Percentiles rank a stretch among this genome's conserved stretches.
These are phyloP conservation scores for Flueggea neowawraea DNA, from an alignment of 441 rosid genomes.

Conservation along the genomic window DNA sequence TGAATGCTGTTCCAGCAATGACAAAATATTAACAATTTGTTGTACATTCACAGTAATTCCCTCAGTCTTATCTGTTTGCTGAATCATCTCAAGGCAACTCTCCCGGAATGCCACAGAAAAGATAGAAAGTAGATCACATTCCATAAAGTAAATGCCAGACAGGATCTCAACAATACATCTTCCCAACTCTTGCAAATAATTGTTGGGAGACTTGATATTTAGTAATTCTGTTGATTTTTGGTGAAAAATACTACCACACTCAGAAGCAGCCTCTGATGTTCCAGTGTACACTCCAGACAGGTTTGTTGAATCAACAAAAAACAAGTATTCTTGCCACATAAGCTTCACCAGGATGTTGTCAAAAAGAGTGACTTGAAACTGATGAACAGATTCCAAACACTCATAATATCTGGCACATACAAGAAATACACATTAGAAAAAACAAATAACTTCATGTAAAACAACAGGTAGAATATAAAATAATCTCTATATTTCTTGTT, in stretches of 20 bases:
- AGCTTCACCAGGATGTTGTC: constrained; percentile 69
- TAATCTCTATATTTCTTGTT: not conserved
- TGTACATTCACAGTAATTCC: constrained; percentile 35
- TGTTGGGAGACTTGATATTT: constrained; percentile 30
- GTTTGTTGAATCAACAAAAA: constrained; percentile 25
- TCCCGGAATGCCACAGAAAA: constrained; percentile 60
- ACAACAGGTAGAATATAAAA: not conserved
- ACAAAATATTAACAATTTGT: constrained; percentile 56
- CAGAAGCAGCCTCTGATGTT: constrained; percentile 22
- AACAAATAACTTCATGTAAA: not conserved
- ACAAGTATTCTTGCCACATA: constrained; percentile 71
- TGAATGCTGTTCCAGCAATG: constrained; percentile 44
- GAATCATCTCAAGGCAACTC: constrained; percentile 46
- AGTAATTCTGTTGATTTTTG: constrained; percentile 35
- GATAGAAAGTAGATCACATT: constrained; percentile 51
- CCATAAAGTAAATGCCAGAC: constrained; percentile 50
- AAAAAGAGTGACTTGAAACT: constrained; percentile 51
- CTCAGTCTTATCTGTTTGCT: constrained; percentile 40
- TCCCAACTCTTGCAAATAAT: constrained; percentile 68
- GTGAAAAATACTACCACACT: constrained; percentile 23
- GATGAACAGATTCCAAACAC: constrained; percentile 39
- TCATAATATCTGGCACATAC: constrained; percentile 48
- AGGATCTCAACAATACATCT: constrained; percentile 79
- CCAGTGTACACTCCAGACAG: constrained; percentile 25
- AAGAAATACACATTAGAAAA: constrained; percentile 17